Evolutionary conservation across 2,329 filamentous ascomycete genomes (phyloP).

Genomic region (Didymella arachidicola): DNA sequence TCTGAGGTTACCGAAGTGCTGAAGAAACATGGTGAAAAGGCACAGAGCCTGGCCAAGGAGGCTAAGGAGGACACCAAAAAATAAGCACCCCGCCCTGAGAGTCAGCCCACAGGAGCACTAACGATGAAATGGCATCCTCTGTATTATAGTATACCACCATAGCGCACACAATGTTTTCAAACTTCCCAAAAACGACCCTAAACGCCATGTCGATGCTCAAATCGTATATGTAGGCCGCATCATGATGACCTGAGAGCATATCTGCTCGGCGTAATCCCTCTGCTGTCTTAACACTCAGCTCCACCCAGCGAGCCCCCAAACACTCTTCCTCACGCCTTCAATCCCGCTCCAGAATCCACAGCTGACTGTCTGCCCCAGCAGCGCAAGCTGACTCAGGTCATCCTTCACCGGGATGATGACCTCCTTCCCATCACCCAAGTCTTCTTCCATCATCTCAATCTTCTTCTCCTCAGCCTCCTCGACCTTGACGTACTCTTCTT

Average conservation of each 20-base stretch:
- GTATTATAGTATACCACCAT: conserved; percentile 14
- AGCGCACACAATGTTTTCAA: conserved; percentile 5
- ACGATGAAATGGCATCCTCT: conserved; percentile 12
- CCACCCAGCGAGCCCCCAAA: conserved; percentile 20
- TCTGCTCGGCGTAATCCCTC: neutral
- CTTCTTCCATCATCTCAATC: neutral
- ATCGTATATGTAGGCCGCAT: neutral
- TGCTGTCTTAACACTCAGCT: neutral
- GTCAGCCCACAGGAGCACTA: neutral
- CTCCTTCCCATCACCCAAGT: conserved; percentile 6
- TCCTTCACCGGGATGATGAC: conserved; percentile 16
- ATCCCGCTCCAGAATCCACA: conserved; percentile 13
- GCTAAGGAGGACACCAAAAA: conserved; percentile 48
- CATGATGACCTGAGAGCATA: neutral
- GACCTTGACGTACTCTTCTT: neutral
- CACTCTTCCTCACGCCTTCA: conserved; percentile 17
- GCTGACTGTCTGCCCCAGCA: conserved; percentile 6
- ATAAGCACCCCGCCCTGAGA: conserved; percentile 21
- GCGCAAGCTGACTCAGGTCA: conserved; percentile 14
- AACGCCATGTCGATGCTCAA: neutral
- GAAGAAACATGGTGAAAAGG: conserved; percentile 47
- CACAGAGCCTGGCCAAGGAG: conserved; percentile 43
- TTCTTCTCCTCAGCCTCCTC: neutral
- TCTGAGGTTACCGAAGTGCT: conserved; percentile 46
- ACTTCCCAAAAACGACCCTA: neutral